Percentiles rank a stretch among this genome's conserved stretches.
phyloP scores from a whole-genome alignment of 768 basidiomycete species.

The Lentinula boryana region DNA sequence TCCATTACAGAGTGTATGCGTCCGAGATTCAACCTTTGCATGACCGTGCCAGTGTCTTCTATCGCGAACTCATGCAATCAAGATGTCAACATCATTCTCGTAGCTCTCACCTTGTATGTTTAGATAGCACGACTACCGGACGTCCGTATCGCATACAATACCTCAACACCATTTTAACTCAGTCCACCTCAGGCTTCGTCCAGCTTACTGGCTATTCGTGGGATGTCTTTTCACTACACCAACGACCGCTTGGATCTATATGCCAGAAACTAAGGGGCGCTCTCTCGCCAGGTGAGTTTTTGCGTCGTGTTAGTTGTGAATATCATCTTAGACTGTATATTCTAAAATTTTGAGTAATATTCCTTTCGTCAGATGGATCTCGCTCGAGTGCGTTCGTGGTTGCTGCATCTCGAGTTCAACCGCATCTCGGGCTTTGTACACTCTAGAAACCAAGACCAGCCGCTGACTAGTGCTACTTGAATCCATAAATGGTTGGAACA shows the following conservation, averaged over 20 bases:
- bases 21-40: not conserved
- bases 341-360: no score
- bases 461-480: no score
- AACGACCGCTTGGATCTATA: not conserved
- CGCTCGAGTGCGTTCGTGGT: no score
- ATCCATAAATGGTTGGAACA: no score
- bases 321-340: not conserved
- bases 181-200: no score
- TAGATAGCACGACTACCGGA: not conserved
- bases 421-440: no score
- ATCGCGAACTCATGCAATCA: conserved; percentile 3
- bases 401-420: no score
- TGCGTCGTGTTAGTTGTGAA: not conserved
- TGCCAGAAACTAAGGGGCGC: not conserved
- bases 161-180: not conserved
- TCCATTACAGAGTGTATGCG: not conserved
- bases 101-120: not conserved
- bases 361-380: no score
- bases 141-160: not conserved
- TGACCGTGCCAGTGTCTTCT: not conserved
- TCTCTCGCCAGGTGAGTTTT: not conserved
- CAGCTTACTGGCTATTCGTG: not conserved
- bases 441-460: no score
- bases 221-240: not conserved
- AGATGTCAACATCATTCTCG: not conserved